Percentiles rank a stretch among this genome's conserved stretches.
phyloP scores from a whole-genome alignment of 2,329 filamentous ascomycete species.

The Fusarium cicatricum region DNA sequence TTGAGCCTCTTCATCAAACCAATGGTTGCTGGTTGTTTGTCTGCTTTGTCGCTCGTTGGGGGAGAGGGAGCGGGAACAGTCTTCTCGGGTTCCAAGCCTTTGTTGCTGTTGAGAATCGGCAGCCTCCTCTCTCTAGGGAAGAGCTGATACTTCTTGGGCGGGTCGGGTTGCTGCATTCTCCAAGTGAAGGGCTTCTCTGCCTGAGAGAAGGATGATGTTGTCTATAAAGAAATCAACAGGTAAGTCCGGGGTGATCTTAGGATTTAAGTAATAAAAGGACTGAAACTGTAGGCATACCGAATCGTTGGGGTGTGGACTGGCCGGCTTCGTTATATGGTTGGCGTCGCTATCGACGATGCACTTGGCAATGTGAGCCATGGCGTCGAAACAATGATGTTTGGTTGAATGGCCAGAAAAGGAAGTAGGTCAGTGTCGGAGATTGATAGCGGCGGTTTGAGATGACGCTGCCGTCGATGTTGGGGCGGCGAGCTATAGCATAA shows the following conservation, averaged over 20 bases:
- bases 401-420: conserved; percentile 32
- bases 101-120: conserved; percentile 51
- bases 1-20: conserved; percentile 63
- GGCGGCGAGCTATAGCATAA: conserved; percentile 33
- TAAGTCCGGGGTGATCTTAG: conserved; percentile 20
- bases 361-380: conserved; percentile 70
- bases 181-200: conserved; percentile 62
- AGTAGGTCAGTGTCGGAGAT: conserved; percentile 39
- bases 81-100: conserved; percentile 62
- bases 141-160: conserved; percentile 65
- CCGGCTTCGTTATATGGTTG: conserved; percentile 60
- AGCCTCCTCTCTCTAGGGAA: conserved; percentile 64
- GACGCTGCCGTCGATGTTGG: conserved; percentile 32
- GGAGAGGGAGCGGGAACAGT: conserved; percentile 54
- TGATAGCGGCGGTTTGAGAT: conserved; percentile 33
- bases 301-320: conserved; percentile 55
- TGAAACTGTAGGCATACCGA: conserved; percentile 49
- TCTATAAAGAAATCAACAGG: conserved; percentile 31
- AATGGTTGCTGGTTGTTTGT: conserved; percentile 48
- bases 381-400: conserved; percentile 37
- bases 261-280: conserved; percentile 15
- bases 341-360: conserved; percentile 62
- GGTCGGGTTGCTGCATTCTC: conserved; percentile 66
- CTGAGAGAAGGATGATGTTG: conserved; percentile 40
- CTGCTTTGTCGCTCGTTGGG: conserved; percentile 52